These are phyloP conservation scores for Castanea sativa DNA, from an alignment of 306 rosid genomes.

Conservation along the genomic window DNA sequence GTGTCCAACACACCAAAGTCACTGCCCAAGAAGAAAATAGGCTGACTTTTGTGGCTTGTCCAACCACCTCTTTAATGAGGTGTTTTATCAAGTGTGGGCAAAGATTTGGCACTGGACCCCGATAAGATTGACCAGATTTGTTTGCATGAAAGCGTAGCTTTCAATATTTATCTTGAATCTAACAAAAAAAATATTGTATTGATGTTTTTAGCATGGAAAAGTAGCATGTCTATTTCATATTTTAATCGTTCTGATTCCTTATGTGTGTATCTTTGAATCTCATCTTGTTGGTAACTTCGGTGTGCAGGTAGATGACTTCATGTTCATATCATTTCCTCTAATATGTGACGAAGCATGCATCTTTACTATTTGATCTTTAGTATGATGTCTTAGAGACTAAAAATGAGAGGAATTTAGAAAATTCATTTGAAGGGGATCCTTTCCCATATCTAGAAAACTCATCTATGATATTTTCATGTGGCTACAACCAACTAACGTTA, in stretches of 20 bases:
- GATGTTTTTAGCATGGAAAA: background rate
- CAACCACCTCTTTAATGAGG: no score
- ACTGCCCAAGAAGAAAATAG: no score
- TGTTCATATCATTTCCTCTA: background rate
- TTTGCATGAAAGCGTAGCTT: conserved; percentile 22
- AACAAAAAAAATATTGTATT: no score
- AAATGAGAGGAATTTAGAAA: no score
- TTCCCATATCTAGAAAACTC: no score
- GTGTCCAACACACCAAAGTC: no score
- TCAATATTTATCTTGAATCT: background rate
- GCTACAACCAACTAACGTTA: no score
- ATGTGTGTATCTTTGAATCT: background rate
- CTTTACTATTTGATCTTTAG: background rate
- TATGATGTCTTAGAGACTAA: background rate
- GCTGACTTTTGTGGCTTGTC: no score
- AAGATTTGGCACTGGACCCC: conserved; percentile 94
- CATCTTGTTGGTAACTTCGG: background rate
- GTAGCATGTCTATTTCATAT: background rate
- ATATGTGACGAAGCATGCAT: background rate
- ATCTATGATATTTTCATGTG: no score
- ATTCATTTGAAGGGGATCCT: no score
- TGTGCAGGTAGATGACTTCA: background rate
- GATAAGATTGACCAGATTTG: conserved; percentile 92
- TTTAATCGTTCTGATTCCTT: background rate
- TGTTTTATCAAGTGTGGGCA: background rate